These are phyloP conservation scores for Russula sp. DNA, from an alignment of 768 basidiomycete species.

Conservation along the genomic window DNA sequence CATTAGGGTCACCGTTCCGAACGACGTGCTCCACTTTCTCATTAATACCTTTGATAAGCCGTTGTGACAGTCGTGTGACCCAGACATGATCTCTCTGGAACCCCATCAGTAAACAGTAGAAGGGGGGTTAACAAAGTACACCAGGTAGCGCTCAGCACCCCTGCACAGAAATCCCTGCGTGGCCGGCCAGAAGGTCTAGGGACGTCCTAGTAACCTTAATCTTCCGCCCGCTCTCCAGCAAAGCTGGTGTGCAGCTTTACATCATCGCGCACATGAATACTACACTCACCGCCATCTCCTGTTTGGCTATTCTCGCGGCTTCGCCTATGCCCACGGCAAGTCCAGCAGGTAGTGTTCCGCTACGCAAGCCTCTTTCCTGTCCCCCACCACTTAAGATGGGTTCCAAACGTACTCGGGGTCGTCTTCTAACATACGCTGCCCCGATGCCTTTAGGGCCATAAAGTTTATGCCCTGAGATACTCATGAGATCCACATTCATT, in stretches of 20 bases:
- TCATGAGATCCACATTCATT: conserved; percentile 92
- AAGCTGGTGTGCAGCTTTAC: conserved; percentile 27
- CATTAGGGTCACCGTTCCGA: conserved; percentile 85
- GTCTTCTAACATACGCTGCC: conserved; percentile 85
- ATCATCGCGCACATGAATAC: conserved; percentile 26
- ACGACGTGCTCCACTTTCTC: conserved; percentile 83
- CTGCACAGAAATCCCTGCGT: conserved; percentile 73
- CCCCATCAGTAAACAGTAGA: conserved; percentile 26
- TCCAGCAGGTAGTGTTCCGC: conserved; percentile 87
- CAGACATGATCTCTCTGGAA: conserved; percentile 71
- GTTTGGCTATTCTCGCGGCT: conserved; percentile 84
- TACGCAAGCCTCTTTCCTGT: conserved; percentile 91
- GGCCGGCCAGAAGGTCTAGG: conserved; percentile 42
- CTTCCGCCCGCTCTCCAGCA: conserved; percentile 26
- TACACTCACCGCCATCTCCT: conserved; percentile 84
- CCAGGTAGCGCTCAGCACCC: conserved; percentile 70
- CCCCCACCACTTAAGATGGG: conserved; percentile 95
- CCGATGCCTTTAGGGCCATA: conserved; percentile 98
- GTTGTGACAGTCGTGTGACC: conserved; percentile 66
- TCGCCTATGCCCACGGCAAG: conserved; percentile 91
- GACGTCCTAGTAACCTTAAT: conserved; percentile 39
- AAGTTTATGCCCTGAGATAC: conserved; percentile 94
- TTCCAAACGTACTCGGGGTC: conserved; percentile 90
- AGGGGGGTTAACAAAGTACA: conserved; percentile 7
- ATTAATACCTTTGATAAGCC: conserved; percentile 75